Base-by-base conservation (phyloP, 192 early-diverging fungal species). In the Anaeromyces robustus region DNA sequence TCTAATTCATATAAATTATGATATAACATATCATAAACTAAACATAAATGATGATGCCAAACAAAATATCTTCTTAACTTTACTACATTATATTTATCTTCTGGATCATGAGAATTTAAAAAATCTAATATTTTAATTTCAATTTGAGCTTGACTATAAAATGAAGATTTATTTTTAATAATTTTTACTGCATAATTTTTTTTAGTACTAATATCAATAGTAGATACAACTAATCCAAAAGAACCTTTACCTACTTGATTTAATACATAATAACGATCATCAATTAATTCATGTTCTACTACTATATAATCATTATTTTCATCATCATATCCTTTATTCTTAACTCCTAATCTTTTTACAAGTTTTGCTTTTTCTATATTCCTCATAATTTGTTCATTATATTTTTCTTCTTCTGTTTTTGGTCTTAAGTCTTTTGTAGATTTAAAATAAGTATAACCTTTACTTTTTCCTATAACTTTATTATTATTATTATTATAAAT, bases 141-240 rank as follows among this genome's bases (percentile, higher is more conserved):
- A 5, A 82, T 79, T 32, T 84, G 17, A 9, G 77, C 87, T 80
- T 86, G 86, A 29, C 82, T 81, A 29, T 78, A 30, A 37, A 87
- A 87, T 13, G 30, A 29, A 12, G 81, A 80, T 77, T 77, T 30
- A 79, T 86, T 87, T 77, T 84, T 85, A 82, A 87, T 87, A 77
- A 87, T 84, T 78, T 87, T 87, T 78, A 87, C 78, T 29, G 87
- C 87, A 4, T 87, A 85, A 31, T 32, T n/a, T 39, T 32, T n/a
- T 31, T 32, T 28, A 26, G 79, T 59, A 2, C 9, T 52, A 22
- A 52, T 52, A 52, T 52, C 19, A 52, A 52, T 52, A 2, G 43
- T 52, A 22, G 5, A 13, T 14, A 52, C 43, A 22, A 52, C 43
- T 52, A 52, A 6, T 4, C 43, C 43, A 52, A 52, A 52, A 4